A percentile compares a stretch with the other conserved stretches of the same genome.
Evolutionary conservation across 345 rosid species (phyloP).

Genomic region (Rhizophora mangle): DNA sequence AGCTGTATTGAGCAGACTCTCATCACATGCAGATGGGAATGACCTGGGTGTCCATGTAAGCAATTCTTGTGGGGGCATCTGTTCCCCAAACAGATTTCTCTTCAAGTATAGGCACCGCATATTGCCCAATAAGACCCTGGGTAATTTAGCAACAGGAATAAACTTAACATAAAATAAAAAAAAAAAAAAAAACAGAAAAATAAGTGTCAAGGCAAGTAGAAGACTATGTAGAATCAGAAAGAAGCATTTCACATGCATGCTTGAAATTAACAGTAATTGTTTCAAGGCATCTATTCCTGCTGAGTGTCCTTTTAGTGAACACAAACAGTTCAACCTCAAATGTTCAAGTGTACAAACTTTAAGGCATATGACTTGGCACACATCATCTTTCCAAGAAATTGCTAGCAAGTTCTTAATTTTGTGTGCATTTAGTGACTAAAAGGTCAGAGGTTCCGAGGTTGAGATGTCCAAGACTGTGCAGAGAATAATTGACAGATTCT

Average conservation of each 20-base stretch:
- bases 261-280: neutral
- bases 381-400: neutral
- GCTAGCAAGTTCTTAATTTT: neutral
- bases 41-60: conserved; percentile 99
- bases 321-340: neutral
- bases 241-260: neutral
- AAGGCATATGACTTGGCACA: neutral
- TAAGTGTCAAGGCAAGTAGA: neutral
- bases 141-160: conserved; percentile 9
- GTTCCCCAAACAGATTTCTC: conserved; percentile 99
- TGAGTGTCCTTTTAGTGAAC: neutral
- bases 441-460: neutral
- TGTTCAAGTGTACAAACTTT: neutral
- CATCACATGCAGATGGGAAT: conserved; percentile 4
- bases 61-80: conserved; percentile 92
- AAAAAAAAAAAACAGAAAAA: neutral
- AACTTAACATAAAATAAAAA: neutral
- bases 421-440: neutral
- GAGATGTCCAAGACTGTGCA: too few species aligned
- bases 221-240: neutral
- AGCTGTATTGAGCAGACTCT: neutral
- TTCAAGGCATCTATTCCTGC: neutral
- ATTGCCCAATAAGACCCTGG: conserved; percentile 93
- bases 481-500: neutral
- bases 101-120: conserved; percentile 91